Percentiles rank a stretch among this genome's conserved stretches.
Conservation (phyloP, 352 stramenopile species). For the Pythium coloratum region DNA sequence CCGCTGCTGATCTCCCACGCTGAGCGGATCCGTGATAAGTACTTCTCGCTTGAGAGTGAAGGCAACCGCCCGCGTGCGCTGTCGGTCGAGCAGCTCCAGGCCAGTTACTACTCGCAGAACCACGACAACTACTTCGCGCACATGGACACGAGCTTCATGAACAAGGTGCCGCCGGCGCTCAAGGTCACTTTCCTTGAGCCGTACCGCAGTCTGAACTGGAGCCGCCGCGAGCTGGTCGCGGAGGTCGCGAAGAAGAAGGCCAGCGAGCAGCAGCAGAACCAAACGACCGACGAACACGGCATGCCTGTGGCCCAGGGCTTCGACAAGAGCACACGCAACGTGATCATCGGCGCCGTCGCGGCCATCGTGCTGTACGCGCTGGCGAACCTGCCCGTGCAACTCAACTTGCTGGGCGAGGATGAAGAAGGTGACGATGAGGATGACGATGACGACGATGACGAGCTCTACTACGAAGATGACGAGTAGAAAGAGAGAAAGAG, state of each 20-base stretch:
- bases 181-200: slow-evolving; percentile 74
- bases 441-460: slow-evolving; percentile 40
- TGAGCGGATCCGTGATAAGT: slow-evolving; percentile 69
- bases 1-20: slow-evolving; percentile 72
- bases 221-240: slow-evolving; percentile 59
- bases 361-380: slow-evolving; percentile 75
- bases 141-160: slow-evolving; percentile 61
- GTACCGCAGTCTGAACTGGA: slow-evolving; percentile 85
- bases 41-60: slow-evolving; percentile 54
- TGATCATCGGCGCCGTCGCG: slow-evolving; percentile 72
- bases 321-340: slow-evolving; percentile 77
- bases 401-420: slow-evolving; percentile 51
- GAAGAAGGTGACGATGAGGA: slow-evolving; percentile 39
- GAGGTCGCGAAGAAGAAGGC: slow-evolving; percentile 57
- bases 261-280: slow-evolving; percentile 24
- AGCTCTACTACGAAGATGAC: slow-evolving; percentile 32
- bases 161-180: slow-evolving; percentile 53
- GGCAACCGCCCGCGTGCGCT: slow-evolving; percentile 35
- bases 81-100: slow-evolving; percentile 31
- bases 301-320: slow-evolving; percentile 32
- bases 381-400: slow-evolving; percentile 56
- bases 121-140: slow-evolving; percentile 67
- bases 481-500: slow-evolving; percentile 18
- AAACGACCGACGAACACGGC: slow-evolving; percentile 10
- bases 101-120: slow-evolving; percentile 70